These are phyloP conservation scores for Symmetrospora coprosmae DNA, from an alignment of 768 basidiomycete species.

Conservation along the genomic window DNA sequence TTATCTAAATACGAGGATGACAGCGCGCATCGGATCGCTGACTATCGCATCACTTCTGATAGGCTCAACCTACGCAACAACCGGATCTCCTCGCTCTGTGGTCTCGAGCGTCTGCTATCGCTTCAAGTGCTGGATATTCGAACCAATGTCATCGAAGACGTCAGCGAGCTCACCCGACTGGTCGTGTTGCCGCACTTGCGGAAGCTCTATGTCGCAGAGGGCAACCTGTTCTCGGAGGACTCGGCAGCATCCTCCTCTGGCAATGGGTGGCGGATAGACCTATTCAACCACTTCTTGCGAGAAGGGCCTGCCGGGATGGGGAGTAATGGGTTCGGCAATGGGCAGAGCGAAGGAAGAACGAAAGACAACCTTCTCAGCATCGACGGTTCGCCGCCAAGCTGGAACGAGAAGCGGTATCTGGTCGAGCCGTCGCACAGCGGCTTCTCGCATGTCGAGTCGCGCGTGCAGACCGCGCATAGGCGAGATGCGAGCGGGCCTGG, in stretches of 20 bases:
- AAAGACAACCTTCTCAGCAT: not conserved
- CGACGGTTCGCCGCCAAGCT: conserved; percentile 2
- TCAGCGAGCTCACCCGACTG: conserved; percentile 68
- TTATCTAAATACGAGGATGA: no score
- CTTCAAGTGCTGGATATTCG: conserved; percentile 76
- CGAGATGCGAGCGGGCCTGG: no score
- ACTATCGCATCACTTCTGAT: conserved; percentile 32
- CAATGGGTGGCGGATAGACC: conserved; percentile 16
- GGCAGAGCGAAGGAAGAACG: not conserved
- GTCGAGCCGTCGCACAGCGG: not conserved
- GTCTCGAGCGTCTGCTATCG: conserved; percentile 72
- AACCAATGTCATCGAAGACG: conserved; percentile 63
- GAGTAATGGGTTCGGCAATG: no score
- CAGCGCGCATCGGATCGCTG: conserved; percentile 62
- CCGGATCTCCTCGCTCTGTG: conserved; percentile 84
- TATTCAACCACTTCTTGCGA: conserved; percentile 1
- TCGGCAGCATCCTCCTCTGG: not conserved
- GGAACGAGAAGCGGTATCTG: conserved; percentile 10
- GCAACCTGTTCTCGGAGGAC: conserved; percentile 56
- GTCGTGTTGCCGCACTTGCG: conserved; percentile 61
- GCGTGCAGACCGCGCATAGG: no score
- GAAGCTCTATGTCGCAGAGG: conserved; percentile 62
- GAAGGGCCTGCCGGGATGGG: not conserved
- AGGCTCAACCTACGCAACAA: conserved; percentile 70
- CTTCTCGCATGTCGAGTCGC: not conserved